Percentiles rank a stretch among this genome's conserved stretches.
phyloP scores from a whole-genome alignment of 805 yeast genomes.

The Pichia eremophila region DNA sequence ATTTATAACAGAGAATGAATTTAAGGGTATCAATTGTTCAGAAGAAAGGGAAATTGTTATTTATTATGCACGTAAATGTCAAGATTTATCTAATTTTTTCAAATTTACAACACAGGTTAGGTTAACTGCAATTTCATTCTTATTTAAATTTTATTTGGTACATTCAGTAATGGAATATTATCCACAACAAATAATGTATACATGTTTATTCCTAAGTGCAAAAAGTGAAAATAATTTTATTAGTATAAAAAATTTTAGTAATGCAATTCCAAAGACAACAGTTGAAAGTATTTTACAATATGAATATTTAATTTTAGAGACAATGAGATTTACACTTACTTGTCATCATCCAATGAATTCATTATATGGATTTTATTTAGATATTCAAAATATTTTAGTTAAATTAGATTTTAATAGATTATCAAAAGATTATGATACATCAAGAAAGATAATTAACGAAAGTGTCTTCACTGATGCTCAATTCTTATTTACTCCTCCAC shows the following conservation, averaged over 20 bases:
- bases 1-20: conserved; percentile 11
- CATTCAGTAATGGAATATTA: conserved; percentile 82
- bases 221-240: conserved; percentile 89
- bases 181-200: conserved; percentile 72
- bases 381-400: conserved; percentile 58
- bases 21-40: conserved; percentile 43
- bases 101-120: conserved; percentile 81
- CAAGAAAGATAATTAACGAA: conserved; percentile 55
- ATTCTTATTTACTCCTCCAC: conserved; percentile 86
- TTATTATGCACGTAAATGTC: conserved; percentile 65
- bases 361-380: conserved; percentile 89
- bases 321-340: conserved; percentile 66
- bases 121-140: conserved; percentile 78
- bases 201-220: conserved; percentile 84
- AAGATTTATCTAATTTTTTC: conserved; percentile 61
- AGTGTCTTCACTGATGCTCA: conserved; percentile 68
- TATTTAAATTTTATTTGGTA: conserved; percentile 69
- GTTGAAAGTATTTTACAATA: conserved; percentile 61
- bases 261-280: conserved; percentile 56
- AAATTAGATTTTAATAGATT: conserved; percentile 44
- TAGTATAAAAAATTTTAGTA: conserved; percentile 70
- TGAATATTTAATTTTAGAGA: conserved; percentile 69
- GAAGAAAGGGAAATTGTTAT: conserved; percentile 66
- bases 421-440: conserved; percentile 62
- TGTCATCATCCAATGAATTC: conserved; percentile 88